These are phyloP conservation scores for Graphilbum sp. DNA, from an alignment of 2,329 filamentous ascomycete genomes.

Conservation along the genomic window DNA sequence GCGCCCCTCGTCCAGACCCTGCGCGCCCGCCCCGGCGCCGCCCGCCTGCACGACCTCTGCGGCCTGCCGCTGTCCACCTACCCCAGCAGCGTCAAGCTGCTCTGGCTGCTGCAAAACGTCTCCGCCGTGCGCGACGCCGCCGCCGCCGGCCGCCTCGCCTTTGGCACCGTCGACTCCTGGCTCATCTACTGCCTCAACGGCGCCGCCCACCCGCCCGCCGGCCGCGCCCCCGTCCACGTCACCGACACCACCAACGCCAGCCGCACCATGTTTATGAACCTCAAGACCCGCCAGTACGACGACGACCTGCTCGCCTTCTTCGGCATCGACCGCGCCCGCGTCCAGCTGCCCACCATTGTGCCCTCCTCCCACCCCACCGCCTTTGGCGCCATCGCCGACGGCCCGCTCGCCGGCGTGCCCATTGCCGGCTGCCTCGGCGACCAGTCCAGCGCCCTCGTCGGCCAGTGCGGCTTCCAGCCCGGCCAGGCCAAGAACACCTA, in stretches of 20 bases:
- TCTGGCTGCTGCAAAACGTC: slow-evolving; percentile 65
- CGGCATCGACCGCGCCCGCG: slow-evolving; percentile 48
- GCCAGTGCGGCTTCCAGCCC: slow-evolving; percentile 67
- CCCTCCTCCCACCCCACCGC: slow-evolving; percentile 59
- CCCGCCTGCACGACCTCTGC: slow-evolving; percentile 52
- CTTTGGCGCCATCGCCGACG: slow-evolving; percentile 51
- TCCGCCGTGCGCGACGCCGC: slow-evolving; percentile 57
- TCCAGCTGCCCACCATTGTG: slow-evolving; percentile 68
- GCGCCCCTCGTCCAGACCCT: slow-evolving; percentile 57
- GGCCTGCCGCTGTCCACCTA: slow-evolving; percentile 80
- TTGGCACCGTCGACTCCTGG: slow-evolving; percentile 83
- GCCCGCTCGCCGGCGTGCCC: slow-evolving; percentile 49
- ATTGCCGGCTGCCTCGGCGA: slow-evolving; percentile 81
- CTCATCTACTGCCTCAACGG: slow-evolving; percentile 74
- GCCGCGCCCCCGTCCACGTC: slow-evolving; percentile 43
- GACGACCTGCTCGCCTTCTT: slow-evolving; percentile 65
- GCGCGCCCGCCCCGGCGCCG: slow-evolving; percentile 49
- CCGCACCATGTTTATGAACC: slow-evolving; percentile 88
- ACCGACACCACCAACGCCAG: slow-evolving; percentile 82
- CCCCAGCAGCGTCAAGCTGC: slow-evolving; percentile 69
- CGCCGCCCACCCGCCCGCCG: slow-evolving; percentile 36
- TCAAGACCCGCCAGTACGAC: slow-evolving; percentile 66
- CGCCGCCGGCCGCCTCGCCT: slow-evolving; percentile 58
- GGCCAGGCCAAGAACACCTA: slow-evolving; percentile 85
- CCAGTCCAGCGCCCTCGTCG: slow-evolving; percentile 72